Evolutionary conservation across 2,329 filamentous ascomycete genomes (phyloP), one percentile per base, ranked within the genome.

Genomic region (Penicillium psychrosexuale): DNA sequence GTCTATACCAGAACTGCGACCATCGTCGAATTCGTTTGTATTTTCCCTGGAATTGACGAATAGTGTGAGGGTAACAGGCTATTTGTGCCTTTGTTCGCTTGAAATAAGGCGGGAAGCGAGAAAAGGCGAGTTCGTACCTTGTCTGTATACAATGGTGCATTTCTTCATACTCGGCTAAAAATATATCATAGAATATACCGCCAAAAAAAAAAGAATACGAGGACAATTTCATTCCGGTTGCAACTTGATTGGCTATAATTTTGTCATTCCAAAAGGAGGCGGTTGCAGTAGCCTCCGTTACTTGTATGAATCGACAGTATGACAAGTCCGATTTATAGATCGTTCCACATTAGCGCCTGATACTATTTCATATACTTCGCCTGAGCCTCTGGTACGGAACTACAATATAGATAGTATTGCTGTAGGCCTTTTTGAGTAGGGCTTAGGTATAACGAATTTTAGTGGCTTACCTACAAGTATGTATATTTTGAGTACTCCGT

Each of bases 1-100:
- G 40, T 50, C 45, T 54, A 54, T 51, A 51, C 47, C n/a, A 15
- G 39, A 43, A 45, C 46, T 42, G 27, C 31, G 17, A n/a, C n/a
- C 12, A 48, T 33, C 22, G 34, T 45, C 30, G 19, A 47, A 17
- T 19, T 8, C n/a, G 4, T 40, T 34, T 28, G 6, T 34, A 33
- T 24, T 39, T 5, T 24, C 30, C 13, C 3, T 31, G n/a, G 8
- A 7, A 38, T 36, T 22, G 24, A 27, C 7, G 15, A 15, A 22
- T 13, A 4, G 15, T 27, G 28, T 43, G 47, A 5, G 19, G 19
- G 1, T 40, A n/a, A 34, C 8, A 24, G 8, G 8, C 9, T 24
- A 24, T 9, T 30, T 2, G 15, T 13, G 19, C 8, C 24, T 24
- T 43, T 49, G 2, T 27, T 30, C 42, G 28, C 11, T 13, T 33